These are phyloP conservation scores for Hibiscus tridactylites DNA, from an alignment of 345 rosid species.

Conservation along the genomic window DNA sequence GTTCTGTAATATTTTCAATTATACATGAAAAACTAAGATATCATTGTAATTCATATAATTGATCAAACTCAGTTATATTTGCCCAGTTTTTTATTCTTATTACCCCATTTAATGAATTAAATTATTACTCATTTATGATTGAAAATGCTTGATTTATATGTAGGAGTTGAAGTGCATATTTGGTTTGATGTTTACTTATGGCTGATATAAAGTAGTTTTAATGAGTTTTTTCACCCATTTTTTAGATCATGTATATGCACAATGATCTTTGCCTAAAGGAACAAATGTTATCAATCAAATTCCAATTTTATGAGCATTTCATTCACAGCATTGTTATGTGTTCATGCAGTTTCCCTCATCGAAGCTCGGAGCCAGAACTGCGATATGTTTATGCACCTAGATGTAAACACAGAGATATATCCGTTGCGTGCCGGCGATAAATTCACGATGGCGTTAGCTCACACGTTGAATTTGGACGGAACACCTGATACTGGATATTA, in stretches of 20 bases:
- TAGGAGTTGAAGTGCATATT: background rate
- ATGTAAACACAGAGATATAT: conserved; percentile 31
- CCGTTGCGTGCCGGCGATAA: conserved; percentile 23
- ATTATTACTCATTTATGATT: background rate
- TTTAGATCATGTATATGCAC: background rate
- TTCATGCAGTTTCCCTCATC: conserved; percentile 45
- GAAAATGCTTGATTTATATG: background rate
- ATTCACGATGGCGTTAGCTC: conserved; percentile 24
- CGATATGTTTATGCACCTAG: conserved; percentile 26
- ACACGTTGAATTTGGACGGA: conserved; percentile 30
- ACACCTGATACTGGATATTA: conserved; percentile 25
- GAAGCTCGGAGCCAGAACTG: conserved; percentile 53
- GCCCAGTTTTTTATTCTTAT: too few species aligned
- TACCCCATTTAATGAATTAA: too few species aligned
- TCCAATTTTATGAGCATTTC: background rate
- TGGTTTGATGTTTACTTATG: background rate
- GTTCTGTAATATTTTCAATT: background rate
- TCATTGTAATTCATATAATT: too few species aligned
- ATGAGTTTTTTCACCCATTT: background rate
- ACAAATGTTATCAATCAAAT: too few species aligned
- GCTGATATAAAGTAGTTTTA: background rate
- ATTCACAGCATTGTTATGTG: background rate
- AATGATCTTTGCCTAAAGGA: background rate
- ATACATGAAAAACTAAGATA: too few species aligned
- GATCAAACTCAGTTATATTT: too few species aligned